A percentile compares a stretch with the other conserved stretches of the same genome.
These are phyloP conservation scores for Phylloporus sp. DNA, from an alignment of 768 basidiomycete genomes.

Conservation along the genomic window DNA sequence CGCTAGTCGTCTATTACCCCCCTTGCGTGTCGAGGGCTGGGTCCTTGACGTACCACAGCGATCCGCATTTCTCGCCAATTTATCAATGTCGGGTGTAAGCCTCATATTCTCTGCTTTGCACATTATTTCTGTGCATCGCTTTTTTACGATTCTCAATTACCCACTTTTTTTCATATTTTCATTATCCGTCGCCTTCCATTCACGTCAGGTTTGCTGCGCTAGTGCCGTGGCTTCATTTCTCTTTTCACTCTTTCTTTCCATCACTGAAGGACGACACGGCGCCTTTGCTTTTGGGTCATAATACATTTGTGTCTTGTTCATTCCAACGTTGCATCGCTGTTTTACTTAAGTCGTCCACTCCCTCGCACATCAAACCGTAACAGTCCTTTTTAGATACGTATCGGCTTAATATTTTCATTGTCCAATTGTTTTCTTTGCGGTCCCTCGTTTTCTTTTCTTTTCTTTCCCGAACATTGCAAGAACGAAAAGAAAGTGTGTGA, in stretches of 20 bases:
- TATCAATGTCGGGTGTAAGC: slow-evolving; percentile 22
- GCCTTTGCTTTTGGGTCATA: slow-evolving; percentile 25
- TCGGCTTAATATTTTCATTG: slow-evolving; percentile 20
- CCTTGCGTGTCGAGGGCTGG: slow-evolving; percentile 20
- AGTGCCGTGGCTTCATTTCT: slow-evolving; percentile 18
- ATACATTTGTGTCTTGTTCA: slow-evolving; percentile 24
- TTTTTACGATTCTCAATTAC: slow-evolving; percentile 15
- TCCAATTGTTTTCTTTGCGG: slow-evolving; percentile 6
- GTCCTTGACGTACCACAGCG: slow-evolving; percentile 16
- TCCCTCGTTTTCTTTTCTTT: background rate
- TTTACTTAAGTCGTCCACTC: slow-evolving; percentile 16
- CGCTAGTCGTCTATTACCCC: slow-evolving; percentile 37
- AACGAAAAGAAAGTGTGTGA: slow-evolving; percentile 7
- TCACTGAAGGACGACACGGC: slow-evolving; percentile 26
- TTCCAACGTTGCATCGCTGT: slow-evolving; percentile 32
- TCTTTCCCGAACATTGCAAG: background rate
- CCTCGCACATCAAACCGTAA: slow-evolving; percentile 22
- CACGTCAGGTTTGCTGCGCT: slow-evolving; percentile 20
- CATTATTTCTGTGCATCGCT: slow-evolving; percentile 31
- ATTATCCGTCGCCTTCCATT: background rate
- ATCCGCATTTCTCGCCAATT: slow-evolving; percentile 13
- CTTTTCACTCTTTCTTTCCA: slow-evolving; percentile 1
- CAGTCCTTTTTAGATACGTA: slow-evolving; percentile 25
- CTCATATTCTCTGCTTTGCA: slow-evolving; percentile 14
- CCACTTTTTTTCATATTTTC: slow-evolving; percentile 10